Conservation (phyloP, 106 monocot genomes). For the Vanilla planifolia region DNA sequence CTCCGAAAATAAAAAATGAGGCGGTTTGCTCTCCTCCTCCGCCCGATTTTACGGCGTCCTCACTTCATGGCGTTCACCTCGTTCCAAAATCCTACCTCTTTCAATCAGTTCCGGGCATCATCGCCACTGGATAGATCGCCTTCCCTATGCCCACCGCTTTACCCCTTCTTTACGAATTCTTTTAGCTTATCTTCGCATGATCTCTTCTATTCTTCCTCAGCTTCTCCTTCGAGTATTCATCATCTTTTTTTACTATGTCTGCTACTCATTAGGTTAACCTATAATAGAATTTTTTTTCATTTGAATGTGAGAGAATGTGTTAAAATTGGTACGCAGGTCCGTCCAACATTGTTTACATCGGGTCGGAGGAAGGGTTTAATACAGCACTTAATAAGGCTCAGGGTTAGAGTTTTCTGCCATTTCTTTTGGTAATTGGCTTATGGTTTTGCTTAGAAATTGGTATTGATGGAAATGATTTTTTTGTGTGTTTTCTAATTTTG, state of each 20-base stretch:
- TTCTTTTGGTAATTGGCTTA: not conserved
- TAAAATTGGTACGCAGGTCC: conserved; percentile 7
- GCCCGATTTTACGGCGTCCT: not conserved
- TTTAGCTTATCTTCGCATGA: not conserved
- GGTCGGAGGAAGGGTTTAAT: conserved; percentile 15
- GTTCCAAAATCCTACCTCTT: not conserved
- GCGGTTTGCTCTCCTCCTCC: not conserved
- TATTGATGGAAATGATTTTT: not conserved
- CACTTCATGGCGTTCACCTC: not conserved
- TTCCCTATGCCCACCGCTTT: not conserved
- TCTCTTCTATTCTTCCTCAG: not conserved
- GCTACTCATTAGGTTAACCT: not conserved
- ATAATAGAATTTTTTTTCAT: too few relatives aligned
- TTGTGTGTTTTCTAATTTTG: conserved; percentile 4
- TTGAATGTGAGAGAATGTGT: not conserved
- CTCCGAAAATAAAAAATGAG: too few relatives aligned
- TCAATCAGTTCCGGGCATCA: not conserved
- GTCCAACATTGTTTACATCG: conserved; percentile 13
- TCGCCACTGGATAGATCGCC: not conserved
- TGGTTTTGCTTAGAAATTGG: not conserved
- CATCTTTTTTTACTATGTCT: too few relatives aligned
- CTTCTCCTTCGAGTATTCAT: conserved; percentile 5
- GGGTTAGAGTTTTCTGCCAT: conserved; percentile 1
- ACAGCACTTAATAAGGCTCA: conserved; percentile 16
- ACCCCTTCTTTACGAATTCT: not conserved